These are phyloP conservation scores for Trichoderma virens DNA, from an alignment of 495 filamentous ascomycete species.

Conservation along the genomic window DNA sequence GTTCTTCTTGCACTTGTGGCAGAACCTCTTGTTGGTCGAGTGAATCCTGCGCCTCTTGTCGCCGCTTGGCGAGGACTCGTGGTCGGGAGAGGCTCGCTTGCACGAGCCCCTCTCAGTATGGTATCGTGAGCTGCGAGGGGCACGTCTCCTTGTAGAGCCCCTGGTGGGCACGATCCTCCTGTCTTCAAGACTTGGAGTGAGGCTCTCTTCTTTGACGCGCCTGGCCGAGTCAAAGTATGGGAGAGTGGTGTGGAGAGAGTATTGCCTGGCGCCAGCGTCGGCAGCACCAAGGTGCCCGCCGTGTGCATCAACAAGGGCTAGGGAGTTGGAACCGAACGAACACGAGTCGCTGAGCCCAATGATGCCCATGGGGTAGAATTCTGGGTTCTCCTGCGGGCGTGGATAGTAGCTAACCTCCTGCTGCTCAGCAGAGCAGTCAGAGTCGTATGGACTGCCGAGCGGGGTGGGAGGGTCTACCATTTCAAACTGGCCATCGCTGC, in stretches of 20 bases:
- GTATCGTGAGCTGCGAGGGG: neutral
- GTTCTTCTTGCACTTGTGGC: constrained; percentile 9
- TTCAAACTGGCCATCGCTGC: neutral
- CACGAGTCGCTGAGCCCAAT: neutral
- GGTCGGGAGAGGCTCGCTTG: neutral
- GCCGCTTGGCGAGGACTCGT: neutral
- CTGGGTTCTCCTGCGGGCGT: neutral
- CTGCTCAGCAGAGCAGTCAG: neutral
- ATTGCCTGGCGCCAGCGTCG: neutral
- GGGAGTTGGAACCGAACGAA: neutral
- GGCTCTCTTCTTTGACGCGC: neutral
- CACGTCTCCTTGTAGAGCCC: neutral
- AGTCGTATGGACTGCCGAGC: neutral
- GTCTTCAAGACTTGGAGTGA: neutral
- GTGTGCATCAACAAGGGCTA: neutral
- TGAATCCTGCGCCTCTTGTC: neutral
- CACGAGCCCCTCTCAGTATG: neutral
- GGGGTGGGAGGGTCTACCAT: neutral
- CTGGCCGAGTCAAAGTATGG: neutral
- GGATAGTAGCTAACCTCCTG: neutral
- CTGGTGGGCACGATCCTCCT: neutral
- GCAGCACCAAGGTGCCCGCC: neutral
- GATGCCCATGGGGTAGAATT: neutral
- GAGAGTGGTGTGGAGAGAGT: neutral
- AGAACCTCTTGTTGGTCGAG: neutral